Percentiles rank a stretch among this genome's conserved stretches.
phyloP scores from a whole-genome alignment of 2,329 filamentous ascomycete genomes.

The Pseudogymnoascus sp. region DNA sequence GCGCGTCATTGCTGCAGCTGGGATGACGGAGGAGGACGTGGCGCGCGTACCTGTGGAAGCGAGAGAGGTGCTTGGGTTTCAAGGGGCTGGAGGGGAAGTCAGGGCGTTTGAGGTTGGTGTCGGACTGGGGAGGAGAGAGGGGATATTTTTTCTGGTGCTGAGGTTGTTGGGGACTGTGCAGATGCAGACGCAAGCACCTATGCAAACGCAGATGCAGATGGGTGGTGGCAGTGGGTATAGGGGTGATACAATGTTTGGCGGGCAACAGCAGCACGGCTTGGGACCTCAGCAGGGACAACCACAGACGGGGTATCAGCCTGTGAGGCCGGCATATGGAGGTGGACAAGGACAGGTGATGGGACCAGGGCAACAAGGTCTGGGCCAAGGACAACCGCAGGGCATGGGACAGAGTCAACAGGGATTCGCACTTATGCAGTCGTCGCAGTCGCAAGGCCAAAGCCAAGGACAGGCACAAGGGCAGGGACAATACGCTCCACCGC shows the following conservation, averaged over 20 bases:
- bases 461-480: neutral
- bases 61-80: slow-evolving; percentile 50
- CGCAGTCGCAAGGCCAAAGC: neutral
- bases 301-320: neutral
- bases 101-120: slow-evolving; percentile 45
- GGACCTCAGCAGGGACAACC: neutral
- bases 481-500: neutral
- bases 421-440: neutral
- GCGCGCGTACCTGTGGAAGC: slow-evolving; percentile 45
- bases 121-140: slow-evolving; percentile 52
- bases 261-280: neutral
- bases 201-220: neutral
- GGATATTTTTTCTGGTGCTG: slow-evolving; percentile 56
- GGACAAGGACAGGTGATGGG: neutral
- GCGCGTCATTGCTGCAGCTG: slow-evolving; percentile 46
- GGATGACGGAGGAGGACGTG: slow-evolving; percentile 47
- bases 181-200: neutral
- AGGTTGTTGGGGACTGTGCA: neutral
- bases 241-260: neutral
- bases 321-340: neutral
- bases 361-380: neutral
- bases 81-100: slow-evolving; percentile 43
- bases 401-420: neutral
- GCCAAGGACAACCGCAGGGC: neutral
- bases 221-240: neutral